phyloP scores from a whole-genome alignment of 176 grass and related monocot genomes.

The Lolium rigidum region DNA sequence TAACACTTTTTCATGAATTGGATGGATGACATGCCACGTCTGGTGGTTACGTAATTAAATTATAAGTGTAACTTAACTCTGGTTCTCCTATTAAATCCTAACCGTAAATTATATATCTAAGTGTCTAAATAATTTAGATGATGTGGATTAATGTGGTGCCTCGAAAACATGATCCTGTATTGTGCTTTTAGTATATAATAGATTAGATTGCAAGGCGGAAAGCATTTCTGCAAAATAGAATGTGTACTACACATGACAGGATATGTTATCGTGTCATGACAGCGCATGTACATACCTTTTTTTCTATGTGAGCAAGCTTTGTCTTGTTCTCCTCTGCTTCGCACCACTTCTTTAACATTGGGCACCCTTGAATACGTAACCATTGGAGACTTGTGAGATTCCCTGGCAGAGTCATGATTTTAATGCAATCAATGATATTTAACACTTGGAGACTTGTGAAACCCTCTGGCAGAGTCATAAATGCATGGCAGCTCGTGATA shows the following conservation, averaged over 20 bases:
- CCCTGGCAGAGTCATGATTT: neutral
- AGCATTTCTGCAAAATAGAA: neutral
- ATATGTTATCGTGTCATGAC: neutral
- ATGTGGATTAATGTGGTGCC: no score
- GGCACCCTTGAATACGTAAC: neutral
- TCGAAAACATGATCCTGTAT: no score
- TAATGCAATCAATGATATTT: neutral
- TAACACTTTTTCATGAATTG: no score
- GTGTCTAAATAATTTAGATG: no score
- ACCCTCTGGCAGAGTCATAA: neutral
- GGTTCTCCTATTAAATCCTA: no score
- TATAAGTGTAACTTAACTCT: no score
- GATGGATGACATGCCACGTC: no score
- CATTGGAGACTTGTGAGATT: neutral
- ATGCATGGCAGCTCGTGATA: neutral
- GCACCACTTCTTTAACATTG: neutral
- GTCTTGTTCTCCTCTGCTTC: neutral
- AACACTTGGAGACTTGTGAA: neutral
- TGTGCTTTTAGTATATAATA: no score
- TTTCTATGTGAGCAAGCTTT: neutral
- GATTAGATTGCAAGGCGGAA: neutral
- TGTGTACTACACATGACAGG: neutral
- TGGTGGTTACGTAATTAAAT: no score
- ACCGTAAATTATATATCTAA: no score
- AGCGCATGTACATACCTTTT: neutral